A percentile compares a stretch with the other conserved stretches of the same genome.
Conservation (phyloP, 768 basidiomycete species). For the Tulasnella sp. region DNA sequence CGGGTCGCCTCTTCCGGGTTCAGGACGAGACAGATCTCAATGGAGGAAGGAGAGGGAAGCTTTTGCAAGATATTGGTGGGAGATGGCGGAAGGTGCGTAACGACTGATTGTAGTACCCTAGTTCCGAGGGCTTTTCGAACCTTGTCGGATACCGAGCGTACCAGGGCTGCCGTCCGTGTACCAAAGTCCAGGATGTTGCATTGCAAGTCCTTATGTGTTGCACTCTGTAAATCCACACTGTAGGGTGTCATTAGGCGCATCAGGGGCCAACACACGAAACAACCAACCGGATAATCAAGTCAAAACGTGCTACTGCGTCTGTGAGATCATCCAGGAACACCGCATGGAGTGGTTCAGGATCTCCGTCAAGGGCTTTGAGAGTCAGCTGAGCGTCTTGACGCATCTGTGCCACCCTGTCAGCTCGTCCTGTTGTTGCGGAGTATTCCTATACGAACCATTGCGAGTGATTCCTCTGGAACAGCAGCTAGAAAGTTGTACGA, state of each 20-base stretch:
- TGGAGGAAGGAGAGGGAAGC: constrained; percentile 23
- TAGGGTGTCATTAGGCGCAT: background rate
- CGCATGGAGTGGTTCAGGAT: constrained; percentile 50
- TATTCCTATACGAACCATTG: constrained; percentile 42
- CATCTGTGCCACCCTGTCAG: constrained; percentile 36
- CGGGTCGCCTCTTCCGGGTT: constrained; percentile 61
- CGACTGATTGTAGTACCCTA: constrained; percentile 50
- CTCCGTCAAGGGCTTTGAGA: constrained; percentile 45
- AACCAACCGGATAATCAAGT: constrained; percentile 52
- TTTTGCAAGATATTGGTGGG: constrained; percentile 23
- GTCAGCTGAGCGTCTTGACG: constrained; percentile 64
- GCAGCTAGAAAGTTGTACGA: constrained; percentile 63
- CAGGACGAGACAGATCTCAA: constrained; percentile 67
- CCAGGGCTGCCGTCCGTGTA: constrained; percentile 30
- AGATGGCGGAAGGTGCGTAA: constrained; percentile 44
- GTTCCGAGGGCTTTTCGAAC: constrained; percentile 56
- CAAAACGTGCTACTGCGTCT: constrained; percentile 54
- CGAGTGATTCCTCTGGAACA: constrained; percentile 63
- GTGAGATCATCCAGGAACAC: constrained; percentile 65
- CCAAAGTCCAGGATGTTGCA: constrained; percentile 46
- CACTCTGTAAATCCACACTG: constrained; percentile 46
- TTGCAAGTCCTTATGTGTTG: constrained; percentile 27
- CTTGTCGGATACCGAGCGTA: constrained; percentile 22
- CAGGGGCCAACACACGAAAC: background rate
- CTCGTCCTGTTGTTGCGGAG: background rate